Percentiles rank a stretch among this genome's conserved stretches.
Conservation (phyloP, 2,329 filamentous ascomycete species). For the Pseudopyrenochaeta lycopersici region DNA sequence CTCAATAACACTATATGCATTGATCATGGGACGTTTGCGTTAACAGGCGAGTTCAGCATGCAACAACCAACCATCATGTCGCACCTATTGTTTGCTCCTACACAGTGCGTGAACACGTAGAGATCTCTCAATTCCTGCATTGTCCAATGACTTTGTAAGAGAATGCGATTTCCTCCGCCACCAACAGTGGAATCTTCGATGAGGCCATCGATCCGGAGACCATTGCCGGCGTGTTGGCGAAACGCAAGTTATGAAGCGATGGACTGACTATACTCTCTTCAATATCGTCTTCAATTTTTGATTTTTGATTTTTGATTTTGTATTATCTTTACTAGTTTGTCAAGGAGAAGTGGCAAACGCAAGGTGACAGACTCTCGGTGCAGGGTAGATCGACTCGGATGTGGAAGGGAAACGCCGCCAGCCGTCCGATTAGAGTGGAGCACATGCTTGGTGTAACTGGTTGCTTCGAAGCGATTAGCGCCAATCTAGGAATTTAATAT, state of each 20-base stretch:
- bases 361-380: not conserved
- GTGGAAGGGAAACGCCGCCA: not conserved
- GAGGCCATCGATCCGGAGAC: slow-evolving; percentile 2
- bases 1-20: not conserved
- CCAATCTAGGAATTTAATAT: not conserved
- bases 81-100: slow-evolving; percentile 1
- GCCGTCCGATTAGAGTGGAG: not conserved
- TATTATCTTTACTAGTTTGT: not conserved
- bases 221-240: not conserved
- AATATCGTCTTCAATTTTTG: slow-evolving; percentile 3
- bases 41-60: slow-evolving; percentile 3
- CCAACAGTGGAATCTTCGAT: not conserved
- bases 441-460: not conserved
- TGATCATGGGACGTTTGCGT: not conserved
- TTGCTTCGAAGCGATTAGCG: slow-evolving; percentile 1
- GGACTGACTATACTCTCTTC: slow-evolving; percentile 1
- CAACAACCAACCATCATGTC: slow-evolving; percentile 8
- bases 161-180: not conserved
- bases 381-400: slow-evolving; percentile 1
- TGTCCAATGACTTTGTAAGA: slow-evolving; percentile 3
- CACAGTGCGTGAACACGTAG: slow-evolving; percentile 1
- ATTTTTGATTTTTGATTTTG: no score
- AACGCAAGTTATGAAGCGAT: slow-evolving; percentile 4
- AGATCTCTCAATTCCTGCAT: slow-evolving; percentile 2
- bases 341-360: not conserved